These are phyloP conservation scores for Malus fusca DNA, from an alignment of 306 rosid species.

Conservation along the genomic window DNA sequence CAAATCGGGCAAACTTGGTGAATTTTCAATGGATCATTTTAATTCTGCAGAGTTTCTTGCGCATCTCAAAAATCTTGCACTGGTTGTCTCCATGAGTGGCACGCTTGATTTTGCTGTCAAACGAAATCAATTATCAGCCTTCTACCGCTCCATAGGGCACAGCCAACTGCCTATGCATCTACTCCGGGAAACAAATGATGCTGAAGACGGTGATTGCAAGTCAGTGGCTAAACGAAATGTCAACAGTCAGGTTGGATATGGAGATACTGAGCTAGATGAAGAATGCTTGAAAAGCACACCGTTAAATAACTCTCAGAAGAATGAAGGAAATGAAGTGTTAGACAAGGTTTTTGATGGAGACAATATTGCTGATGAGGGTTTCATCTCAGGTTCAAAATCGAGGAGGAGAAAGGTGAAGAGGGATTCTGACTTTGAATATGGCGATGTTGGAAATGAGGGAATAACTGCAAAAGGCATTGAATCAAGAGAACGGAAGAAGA, in stretches of 20 bases:
- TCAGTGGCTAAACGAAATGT: conserved; percentile 1
- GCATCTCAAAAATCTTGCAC: conserved; percentile 27
- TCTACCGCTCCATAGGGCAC: conserved; percentile 34
- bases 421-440: conserved; percentile 9
- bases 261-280: neutral
- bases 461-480: conserved; percentile 33
- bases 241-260: neutral
- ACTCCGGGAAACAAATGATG: conserved; percentile 21
- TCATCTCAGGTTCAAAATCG: neutral
- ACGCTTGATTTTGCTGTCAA: conserved; percentile 28
- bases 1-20: conserved; percentile 21
- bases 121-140: conserved; percentile 36
- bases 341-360: neutral
- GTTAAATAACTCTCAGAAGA: neutral
- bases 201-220: conserved; percentile 6
- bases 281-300: conserved; percentile 1
- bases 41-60: conserved; percentile 27
- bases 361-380: neutral
- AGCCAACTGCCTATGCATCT: conserved; percentile 36
- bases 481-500: conserved; percentile 64
- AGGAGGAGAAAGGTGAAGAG: conserved; percentile 26
- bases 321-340: conserved; percentile 3
- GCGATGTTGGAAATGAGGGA: conserved; percentile 6
- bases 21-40: conserved; percentile 27
- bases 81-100: conserved; percentile 22